Conservation (phyloP, 306 rosid genomes). For the Oemleria cerasiformis region DNA sequence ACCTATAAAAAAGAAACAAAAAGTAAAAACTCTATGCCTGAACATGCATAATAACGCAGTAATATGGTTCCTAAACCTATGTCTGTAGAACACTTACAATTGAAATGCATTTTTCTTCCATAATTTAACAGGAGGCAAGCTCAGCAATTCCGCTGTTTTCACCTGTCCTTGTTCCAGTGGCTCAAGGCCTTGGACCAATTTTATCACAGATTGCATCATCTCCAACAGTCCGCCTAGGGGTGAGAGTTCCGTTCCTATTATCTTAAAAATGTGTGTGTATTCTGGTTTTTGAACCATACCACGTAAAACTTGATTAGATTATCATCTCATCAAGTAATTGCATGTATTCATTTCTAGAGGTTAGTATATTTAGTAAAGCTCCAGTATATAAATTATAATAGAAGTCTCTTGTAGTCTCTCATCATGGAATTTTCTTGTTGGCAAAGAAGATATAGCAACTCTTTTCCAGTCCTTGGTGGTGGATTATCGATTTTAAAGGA, state of each 20-base stretch:
- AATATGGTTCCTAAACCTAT: background rate
- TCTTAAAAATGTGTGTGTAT: background rate
- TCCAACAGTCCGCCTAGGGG: constrained; percentile 87
- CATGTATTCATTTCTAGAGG: background rate
- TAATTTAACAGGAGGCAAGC: constrained; percentile 77
- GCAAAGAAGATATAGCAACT: no score
- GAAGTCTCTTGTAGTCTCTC: no score
- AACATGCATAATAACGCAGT: background rate
- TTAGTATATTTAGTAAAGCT: constrained; percentile 3
- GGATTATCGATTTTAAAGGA: no score
- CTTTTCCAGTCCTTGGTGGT: no score
- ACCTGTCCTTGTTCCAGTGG: constrained; percentile 89
- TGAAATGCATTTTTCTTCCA: background rate
- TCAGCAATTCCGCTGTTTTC: constrained; percentile 88
- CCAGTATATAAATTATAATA: no score
- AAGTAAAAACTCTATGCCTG: background rate
- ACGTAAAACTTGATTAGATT: background rate
- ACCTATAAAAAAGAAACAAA: background rate
- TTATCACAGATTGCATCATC: constrained; percentile 88
- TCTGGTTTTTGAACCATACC: background rate
- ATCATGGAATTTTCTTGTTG: no score
- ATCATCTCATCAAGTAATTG: constrained; percentile 1
- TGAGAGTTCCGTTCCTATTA: constrained; percentile 42
- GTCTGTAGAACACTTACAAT: background rate
- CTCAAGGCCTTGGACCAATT: constrained; percentile 92